These are phyloP conservation scores for Casaregolazyma lundiana DNA, from an alignment of 1,139 yeast species.

Conservation along the genomic window DNA sequence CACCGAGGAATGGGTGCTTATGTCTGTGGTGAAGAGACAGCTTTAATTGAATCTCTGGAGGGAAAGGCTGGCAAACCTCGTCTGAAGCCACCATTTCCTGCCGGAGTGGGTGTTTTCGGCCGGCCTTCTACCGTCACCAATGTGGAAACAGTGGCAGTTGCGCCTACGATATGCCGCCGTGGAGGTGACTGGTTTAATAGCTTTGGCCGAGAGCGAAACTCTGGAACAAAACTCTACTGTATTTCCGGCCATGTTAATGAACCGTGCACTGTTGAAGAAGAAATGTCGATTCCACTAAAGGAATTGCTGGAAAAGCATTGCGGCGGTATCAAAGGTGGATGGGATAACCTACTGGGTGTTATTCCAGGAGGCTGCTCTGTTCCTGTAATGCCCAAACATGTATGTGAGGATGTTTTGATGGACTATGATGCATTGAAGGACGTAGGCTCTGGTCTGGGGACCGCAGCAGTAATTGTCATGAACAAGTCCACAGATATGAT, in stretches of 20 bases:
- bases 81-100: constrained; percentile 91
- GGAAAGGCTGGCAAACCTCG: constrained; percentile 93
- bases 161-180: constrained; percentile 82
- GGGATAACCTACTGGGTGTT: constrained; percentile 84
- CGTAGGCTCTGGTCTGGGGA: constrained; percentile 81
- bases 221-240: constrained; percentile 78
- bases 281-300: constrained; percentile 80
- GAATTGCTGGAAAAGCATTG: constrained; percentile 82
- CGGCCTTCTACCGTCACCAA: constrained; percentile 87
- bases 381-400: constrained; percentile 66
- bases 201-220: constrained; percentile 78
- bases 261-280: constrained; percentile 90
- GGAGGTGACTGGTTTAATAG: constrained; percentile 83
- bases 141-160: constrained; percentile 84
- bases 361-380: constrained; percentile 89
- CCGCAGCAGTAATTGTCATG: constrained; percentile 90
- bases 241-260: constrained; percentile 86
- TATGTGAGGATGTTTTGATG: constrained; percentile 68
- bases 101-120: constrained; percentile 86
- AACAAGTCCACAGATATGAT: constrained; percentile 79
- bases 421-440: constrained; percentile 82
- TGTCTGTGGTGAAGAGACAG: constrained; percentile 88
- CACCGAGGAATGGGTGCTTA: constrained; percentile 94
- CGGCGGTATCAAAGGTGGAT: constrained; percentile 86
- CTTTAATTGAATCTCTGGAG: constrained; percentile 78